Conservation (phyloP, 495 filamentous ascomycete species). For the Hypoxylon perforatum region DNA sequence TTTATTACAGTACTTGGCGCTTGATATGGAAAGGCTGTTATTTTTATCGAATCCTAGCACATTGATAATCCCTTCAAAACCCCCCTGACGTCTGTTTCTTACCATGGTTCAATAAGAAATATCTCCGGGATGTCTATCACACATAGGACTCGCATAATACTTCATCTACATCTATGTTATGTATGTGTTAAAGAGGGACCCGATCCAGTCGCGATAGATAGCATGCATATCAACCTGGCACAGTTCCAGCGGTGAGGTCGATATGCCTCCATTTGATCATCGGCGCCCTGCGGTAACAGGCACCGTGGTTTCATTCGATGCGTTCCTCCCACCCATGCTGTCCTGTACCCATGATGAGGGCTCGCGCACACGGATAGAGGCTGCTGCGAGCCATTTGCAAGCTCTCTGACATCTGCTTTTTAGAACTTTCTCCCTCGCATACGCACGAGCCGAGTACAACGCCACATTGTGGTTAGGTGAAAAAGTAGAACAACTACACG, state of each 20-base stretch:
- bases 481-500: constrained; percentile 21
- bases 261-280: constrained; percentile 29
- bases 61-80: not conserved
- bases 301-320: constrained; percentile 22
- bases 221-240: constrained; percentile 43
- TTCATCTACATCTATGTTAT: constrained; percentile 7
- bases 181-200: constrained; percentile 25
- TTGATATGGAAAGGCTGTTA: constrained; percentile 22
- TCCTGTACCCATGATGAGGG: constrained; percentile 19
- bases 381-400: constrained; percentile 9
- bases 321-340: constrained; percentile 12
- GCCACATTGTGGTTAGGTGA: constrained; percentile 33
- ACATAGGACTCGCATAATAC: not conserved
- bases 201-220: constrained; percentile 40
- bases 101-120: constrained; percentile 29
- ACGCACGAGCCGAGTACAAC: constrained; percentile 38
- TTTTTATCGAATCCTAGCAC: constrained; percentile 31
- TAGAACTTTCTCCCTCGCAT: constrained; percentile 24
- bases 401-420: constrained; percentile 19
- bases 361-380: constrained; percentile 29
- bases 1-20: constrained; percentile 4
- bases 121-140: constrained; percentile 22
- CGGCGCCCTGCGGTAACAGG: constrained; percentile 12
- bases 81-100: constrained; percentile 8
- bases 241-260: constrained; percentile 40